Evolutionary conservation across 495 filamentous ascomycete species (phyloP).

Genomic region (Penicillium soppii): DNA sequence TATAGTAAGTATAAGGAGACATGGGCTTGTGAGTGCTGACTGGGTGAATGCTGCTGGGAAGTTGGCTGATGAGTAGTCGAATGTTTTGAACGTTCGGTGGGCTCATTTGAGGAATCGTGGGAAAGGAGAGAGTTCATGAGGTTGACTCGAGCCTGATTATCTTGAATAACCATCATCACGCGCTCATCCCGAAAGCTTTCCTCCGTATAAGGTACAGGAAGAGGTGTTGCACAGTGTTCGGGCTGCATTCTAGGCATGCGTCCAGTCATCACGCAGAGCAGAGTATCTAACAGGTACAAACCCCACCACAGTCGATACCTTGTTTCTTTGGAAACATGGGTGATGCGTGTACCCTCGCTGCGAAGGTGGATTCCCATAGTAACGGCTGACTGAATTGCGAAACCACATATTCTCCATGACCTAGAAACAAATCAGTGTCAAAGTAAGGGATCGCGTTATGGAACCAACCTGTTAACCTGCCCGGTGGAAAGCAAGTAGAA

Average conservation of each 20-base stretch:
- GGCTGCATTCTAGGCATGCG: slow-evolving; percentile 52
- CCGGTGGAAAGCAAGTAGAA: slow-evolving; percentile 5
- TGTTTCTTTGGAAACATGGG: slow-evolving; percentile 43
- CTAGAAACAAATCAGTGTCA: not conserved
- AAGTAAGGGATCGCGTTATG: not conserved
- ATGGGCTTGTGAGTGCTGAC: slow-evolving; percentile 18
- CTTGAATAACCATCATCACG: not conserved
- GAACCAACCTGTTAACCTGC: slow-evolving; percentile 1
- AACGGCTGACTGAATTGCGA: slow-evolving; percentile 54
- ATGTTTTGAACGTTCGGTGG: not conserved
- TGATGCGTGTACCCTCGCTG: slow-evolving; percentile 45
- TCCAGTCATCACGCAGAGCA: slow-evolving; percentile 58
- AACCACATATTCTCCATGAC: slow-evolving; percentile 34
- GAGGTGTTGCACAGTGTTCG: slow-evolving; percentile 54
- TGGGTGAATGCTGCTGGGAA: not conserved
- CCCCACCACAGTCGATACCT: slow-evolving; percentile 44
- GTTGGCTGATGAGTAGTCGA: not conserved
- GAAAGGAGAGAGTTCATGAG: not conserved
- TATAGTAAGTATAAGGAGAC: slow-evolving; percentile 45
- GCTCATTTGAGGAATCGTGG: not conserved
- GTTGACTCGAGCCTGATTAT: not conserved
- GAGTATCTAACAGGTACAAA: slow-evolving; percentile 53
- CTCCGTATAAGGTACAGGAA: slow-evolving; percentile 46
- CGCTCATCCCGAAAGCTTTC: slow-evolving; percentile 29
- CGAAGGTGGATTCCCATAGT: slow-evolving; percentile 58